Percentiles rank a stretch among this genome's conserved stretches.
These are phyloP conservation scores for Phialocephala sp. DNA, from an alignment of 2,329 filamentous ascomycete genomes.

Conservation along the genomic window DNA sequence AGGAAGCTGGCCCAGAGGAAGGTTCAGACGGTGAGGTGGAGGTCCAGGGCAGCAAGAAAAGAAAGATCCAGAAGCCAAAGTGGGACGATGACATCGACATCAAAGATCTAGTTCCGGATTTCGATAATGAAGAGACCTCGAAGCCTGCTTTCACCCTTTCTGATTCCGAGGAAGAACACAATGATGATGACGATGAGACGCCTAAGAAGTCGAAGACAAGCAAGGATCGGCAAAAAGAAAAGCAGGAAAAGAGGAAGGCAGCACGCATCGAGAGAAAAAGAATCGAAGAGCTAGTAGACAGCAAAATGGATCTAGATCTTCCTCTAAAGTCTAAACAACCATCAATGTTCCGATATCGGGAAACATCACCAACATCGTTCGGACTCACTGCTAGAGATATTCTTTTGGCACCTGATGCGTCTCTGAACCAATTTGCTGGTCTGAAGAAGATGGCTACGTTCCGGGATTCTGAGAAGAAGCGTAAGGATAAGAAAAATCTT, in stretches of 20 bases:
- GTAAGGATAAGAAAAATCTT: slow-evolving; percentile 83
- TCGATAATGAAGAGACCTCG: slow-evolving; percentile 66
- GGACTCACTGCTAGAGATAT: slow-evolving; percentile 91
- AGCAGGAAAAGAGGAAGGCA: slow-evolving; percentile 66
- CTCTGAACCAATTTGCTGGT: slow-evolving; percentile 88
- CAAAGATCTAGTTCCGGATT: slow-evolving; percentile 87
- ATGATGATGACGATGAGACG: slow-evolving; percentile 53
- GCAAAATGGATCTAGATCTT: slow-evolving; percentile 75
- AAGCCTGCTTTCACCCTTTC: slow-evolving; percentile 61
- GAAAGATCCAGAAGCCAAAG: slow-evolving; percentile 77
- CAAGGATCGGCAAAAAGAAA: slow-evolving; percentile 64
- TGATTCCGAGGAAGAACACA: slow-evolving; percentile 53
- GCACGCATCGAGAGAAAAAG: slow-evolving; percentile 82
- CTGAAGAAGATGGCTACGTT: slow-evolving; percentile 95
- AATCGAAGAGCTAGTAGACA: slow-evolving; percentile 85
- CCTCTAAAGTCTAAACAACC: slow-evolving; percentile 60
- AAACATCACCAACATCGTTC: slow-evolving; percentile 88
- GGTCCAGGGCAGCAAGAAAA: slow-evolving; percentile 54
- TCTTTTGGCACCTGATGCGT: slow-evolving; percentile 82
- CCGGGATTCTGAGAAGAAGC: slow-evolving; percentile 87
- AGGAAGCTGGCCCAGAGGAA: slow-evolving; percentile 66
- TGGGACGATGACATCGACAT: slow-evolving; percentile 99
- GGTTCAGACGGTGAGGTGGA: slow-evolving; percentile 56
- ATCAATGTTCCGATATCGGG: slow-evolving; percentile 83
- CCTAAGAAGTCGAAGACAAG: slow-evolving; percentile 64